Conservation (phyloP, 495 filamentous ascomycete species). For the Daldinia vernicosa region DNA sequence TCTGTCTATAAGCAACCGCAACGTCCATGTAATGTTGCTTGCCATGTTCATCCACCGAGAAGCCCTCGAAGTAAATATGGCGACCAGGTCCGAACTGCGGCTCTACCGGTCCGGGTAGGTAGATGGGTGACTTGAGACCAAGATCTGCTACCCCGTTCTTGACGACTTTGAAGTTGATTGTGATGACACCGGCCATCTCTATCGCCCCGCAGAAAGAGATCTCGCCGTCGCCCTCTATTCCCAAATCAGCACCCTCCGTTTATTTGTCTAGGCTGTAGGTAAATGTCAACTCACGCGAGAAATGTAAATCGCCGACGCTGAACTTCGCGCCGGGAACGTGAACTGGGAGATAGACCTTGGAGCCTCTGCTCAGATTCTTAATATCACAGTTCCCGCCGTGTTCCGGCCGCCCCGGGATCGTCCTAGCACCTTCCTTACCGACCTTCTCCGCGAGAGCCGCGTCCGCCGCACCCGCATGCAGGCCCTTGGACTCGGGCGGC, state of each 20-base stretch:
- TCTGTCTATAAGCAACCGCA: conserved; percentile 91
- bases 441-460: conserved; percentile 73
- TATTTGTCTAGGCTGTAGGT: neutral
- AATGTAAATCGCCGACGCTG: conserved; percentile 91
- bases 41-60: conserved; percentile 89
- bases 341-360: conserved; percentile 89
- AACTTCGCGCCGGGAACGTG: conserved; percentile 88
- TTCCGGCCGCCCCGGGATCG: conserved; percentile 80
- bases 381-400: conserved; percentile 84
- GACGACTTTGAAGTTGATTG: conserved; percentile 88
- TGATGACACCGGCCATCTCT: conserved; percentile 95
- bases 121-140: conserved; percentile 87
- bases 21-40: conserved; percentile 96
- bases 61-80: conserved; percentile 93
- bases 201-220: conserved; percentile 97
- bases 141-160: conserved; percentile 81
- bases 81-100: conserved; percentile 88
- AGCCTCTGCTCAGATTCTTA: conserved; percentile 87
- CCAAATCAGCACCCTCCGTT: neutral
- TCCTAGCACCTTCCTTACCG: conserved; percentile 87
- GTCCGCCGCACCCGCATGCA: conserved; percentile 74
- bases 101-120: conserved; percentile 89
- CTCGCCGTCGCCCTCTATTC: conserved; percentile 83
- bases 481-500: conserved; percentile 74
- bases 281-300: conserved; percentile 62